A percentile compares a stretch with the other conserved stretches of the same genome.
Conservation (phyloP, 306 rosid genomes). For the Dicorynia guianensis region DNA sequence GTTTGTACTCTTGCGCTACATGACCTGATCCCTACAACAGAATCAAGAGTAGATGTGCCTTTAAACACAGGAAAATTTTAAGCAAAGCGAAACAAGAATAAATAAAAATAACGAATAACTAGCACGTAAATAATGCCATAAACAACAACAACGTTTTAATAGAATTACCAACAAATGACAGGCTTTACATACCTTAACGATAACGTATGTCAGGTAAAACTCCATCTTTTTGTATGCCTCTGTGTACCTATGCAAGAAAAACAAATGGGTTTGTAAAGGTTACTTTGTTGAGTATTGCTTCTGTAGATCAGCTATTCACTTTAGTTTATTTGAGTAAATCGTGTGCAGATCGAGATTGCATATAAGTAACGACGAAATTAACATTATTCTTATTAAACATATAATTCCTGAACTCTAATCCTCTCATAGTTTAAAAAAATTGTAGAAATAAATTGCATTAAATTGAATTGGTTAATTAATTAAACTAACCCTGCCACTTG, state of each 20-base stretch:
- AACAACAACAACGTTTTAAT: not conserved
- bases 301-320: too few species aligned
- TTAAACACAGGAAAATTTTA: too few species aligned
- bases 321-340: too few species aligned
- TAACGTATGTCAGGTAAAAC: not conserved
- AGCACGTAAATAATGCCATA: not conserved
- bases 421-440: not conserved
- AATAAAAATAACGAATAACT: too few species aligned
- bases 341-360: too few species aligned
- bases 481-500: slow-evolving; percentile 52
- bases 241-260: not conserved
- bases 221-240: not conserved
- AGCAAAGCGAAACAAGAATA: too few species aligned
- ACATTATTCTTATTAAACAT: too few species aligned
- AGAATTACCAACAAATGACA: not conserved
- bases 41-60: too few species aligned
- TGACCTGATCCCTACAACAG: slow-evolving; percentile 4
- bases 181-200: slow-evolving; percentile 23
- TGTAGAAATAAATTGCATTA: not conserved
- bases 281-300: too few species aligned
- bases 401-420: not conserved
- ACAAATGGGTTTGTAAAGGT: too few species aligned
- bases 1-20: slow-evolving; percentile 3
- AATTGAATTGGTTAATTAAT: not conserved
- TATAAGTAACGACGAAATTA: too few species aligned